These are phyloP conservation scores for Cladobotryum protrusum DNA, from an alignment of 2,329 filamentous ascomycete genomes.

Conservation along the genomic window DNA sequence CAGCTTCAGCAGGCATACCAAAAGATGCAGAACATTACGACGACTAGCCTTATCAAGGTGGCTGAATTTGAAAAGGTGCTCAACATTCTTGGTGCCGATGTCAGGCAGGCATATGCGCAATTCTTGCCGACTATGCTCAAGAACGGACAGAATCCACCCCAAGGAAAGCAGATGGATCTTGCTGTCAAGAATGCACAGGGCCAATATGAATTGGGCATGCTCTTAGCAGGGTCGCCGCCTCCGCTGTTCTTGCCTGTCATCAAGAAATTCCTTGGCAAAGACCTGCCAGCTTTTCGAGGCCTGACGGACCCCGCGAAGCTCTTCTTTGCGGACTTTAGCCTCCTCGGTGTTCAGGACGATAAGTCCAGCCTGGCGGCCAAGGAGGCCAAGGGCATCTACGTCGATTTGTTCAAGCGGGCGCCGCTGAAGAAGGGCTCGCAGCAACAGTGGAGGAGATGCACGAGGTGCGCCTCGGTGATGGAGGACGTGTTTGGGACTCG, in stretches of 20 bases:
- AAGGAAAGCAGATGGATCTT: constrained; percentile 37
- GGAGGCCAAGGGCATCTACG: constrained; percentile 31
- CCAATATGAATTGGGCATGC: constrained; percentile 46
- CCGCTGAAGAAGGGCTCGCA: constrained; percentile 36
- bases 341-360: constrained; percentile 61
- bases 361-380: constrained; percentile 38
- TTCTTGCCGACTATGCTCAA: constrained; percentile 38
- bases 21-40: constrained; percentile 46
- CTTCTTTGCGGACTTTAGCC: constrained; percentile 65
- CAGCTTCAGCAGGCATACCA: constrained; percentile 53
- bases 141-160: constrained; percentile 41
- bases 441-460: constrained; percentile 34
- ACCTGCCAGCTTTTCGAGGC: constrained; percentile 51
- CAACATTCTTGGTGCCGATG: constrained; percentile 39
- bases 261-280: constrained; percentile 56
- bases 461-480: constrained; percentile 59
- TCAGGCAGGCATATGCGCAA: constrained; percentile 44
- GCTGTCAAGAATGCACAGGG: constrained; percentile 41
- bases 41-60: constrained; percentile 49
- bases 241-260: constrained; percentile 49
- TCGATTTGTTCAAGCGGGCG: constrained; percentile 54
- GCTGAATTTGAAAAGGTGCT: constrained; percentile 59
- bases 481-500: constrained; percentile 47
- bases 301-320: constrained; percentile 60
- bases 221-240: constrained; percentile 43